Evolutionary conservation across 1,284 basidiomycete genomes (phyloP), one percentile per base, ranked within the genome.

Genomic region (Phlebopus sp.): DNA sequence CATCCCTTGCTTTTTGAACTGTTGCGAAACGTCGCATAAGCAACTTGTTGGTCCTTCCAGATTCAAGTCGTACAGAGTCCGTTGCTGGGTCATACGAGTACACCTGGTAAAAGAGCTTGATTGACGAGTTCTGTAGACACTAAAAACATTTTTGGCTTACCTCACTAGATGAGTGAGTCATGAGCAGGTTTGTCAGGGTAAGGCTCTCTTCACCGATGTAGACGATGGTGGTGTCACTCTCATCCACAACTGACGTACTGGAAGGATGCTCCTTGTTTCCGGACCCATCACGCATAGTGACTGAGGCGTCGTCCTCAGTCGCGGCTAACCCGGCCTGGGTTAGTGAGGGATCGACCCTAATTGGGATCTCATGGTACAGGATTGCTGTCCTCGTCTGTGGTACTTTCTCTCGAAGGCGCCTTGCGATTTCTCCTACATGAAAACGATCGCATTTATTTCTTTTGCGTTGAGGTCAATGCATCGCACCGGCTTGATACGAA

Each of bases 21-120:
- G 82, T 75, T 2, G 85, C 88, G 55, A 98, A 96, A 13, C 97
- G 83, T 1, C 90, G 82, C 84, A 94, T 96, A n/a, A 99, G 80
- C 5, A 97, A 73, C 41, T 79, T 84, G 55, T 97, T 97, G 2
- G 86, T 86, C 11, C 74, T 70, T 1, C 69, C 64, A 0, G 90
- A 84, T 57, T 91, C 82, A 31, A 86, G 61, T 23, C 73, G 69
- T 3, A 80, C 68, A 0, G 61, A 61, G 18, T 68, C 60, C 0
- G 74, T 73, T 15, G 64, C 55, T 0, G 94, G 90, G 51, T 93
- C 77, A 69, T 92, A 97, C 0, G 83, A 82, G 57, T 85, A 81
- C 11, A 94, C 75, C 86, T 92, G 14, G 43, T 7, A 7, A 29
- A 36, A 5, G 15, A 10, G 2, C 23, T 35, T 10, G 6, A 37